Conservation (phyloP, 2,329 filamentous ascomycete species). For the Curvularia verruculosa region DNA sequence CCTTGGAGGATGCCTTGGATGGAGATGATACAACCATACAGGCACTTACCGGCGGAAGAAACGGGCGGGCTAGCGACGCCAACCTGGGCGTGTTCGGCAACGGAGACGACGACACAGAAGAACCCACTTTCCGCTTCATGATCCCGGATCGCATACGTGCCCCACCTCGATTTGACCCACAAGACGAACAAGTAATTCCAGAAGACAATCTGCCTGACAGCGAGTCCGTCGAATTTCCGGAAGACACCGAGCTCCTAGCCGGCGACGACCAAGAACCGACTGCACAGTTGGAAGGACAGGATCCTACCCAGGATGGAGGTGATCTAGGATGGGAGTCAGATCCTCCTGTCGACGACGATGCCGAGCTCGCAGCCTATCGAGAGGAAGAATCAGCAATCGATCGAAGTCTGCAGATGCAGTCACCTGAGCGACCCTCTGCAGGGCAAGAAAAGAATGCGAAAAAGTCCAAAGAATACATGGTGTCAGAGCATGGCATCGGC, state of each 20-base stretch:
- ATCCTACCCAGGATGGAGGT: conserved; percentile 22
- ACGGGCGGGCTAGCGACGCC: conserved; percentile 40
- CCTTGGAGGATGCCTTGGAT: conserved; percentile 42
- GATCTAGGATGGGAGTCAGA: conserved; percentile 44
- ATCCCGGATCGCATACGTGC: conserved; percentile 45
- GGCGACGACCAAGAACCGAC: conserved; percentile 27
- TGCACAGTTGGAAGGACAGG: conserved; percentile 36
- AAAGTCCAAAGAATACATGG: conserved; percentile 58
- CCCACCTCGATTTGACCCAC: conserved; percentile 22
- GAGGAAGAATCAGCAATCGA: conserved; percentile 45
- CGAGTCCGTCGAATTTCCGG: conserved; percentile 25
- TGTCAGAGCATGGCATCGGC: conserved; percentile 74
- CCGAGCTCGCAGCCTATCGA: conserved; percentile 42
- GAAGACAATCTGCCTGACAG: conserved; percentile 11
- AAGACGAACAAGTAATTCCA: conserved; percentile 19
- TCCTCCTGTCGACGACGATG: conserved; percentile 30
- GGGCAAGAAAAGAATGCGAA: conserved; percentile 32
- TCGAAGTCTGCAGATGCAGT: conserved; percentile 40
- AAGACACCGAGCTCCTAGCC: conserved; percentile 34
- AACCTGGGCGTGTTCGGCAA: conserved; percentile 44
- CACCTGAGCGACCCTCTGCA: conserved; percentile 26
- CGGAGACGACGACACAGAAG: conserved; percentile 41
- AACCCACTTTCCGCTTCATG: conserved; percentile 49
- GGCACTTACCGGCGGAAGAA: conserved; percentile 39
- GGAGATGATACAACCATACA: conserved; percentile 41